Evolutionary conservation across 306 rosid species (phyloP), one percentile per base, ranked within the genome.

Genomic region (Glycyrrhiza uralensis): DNA sequence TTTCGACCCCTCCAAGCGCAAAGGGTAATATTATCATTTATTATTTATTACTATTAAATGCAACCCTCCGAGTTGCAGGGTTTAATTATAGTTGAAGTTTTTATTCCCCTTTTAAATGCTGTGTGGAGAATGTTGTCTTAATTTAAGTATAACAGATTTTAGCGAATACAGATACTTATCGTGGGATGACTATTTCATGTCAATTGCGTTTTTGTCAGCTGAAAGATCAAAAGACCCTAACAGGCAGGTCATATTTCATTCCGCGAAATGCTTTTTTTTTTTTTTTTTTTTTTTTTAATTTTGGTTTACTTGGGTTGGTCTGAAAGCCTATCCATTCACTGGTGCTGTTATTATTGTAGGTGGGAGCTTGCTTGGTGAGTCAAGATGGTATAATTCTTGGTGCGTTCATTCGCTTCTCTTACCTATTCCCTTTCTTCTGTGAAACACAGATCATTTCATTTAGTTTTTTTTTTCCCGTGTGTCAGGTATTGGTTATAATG

Each of bases 161-260:
- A 75, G 36, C 69, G 39, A 17, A 41, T 24, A 26, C 85, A 91
- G 98, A 28, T 91, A 80, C 63, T 77, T 94, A 77, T 86, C 95
- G 0, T 94, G 97, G 98, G 98, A 94, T 82, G 98, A 94, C 68
- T 94, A 94, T 78, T 91, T 94, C 76, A 94, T 94, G 97, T 88
- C 98, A 28, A 89, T 94, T 72, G 98, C 98, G 5, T 94, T 94
- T 84, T 78, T 94, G 79, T 91, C 98, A 11, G 97, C 98, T 36
- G 95, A 94, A 77, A 87, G 98, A 82, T 91, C 98, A 75, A 91
- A 94, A 85, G 96, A 94, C 29, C 96, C 97, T 47, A 89, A 89
- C 46, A 91, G 97, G 88, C 98, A 93, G 98, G 98, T 93, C 75
- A 82, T 81, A 59, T 64, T 54, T 62, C 55, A 24, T 30, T 35